phyloP scores from a whole-genome alignment of 768 basidiomycete genomes.

The Termitomyces sp. region DNA sequence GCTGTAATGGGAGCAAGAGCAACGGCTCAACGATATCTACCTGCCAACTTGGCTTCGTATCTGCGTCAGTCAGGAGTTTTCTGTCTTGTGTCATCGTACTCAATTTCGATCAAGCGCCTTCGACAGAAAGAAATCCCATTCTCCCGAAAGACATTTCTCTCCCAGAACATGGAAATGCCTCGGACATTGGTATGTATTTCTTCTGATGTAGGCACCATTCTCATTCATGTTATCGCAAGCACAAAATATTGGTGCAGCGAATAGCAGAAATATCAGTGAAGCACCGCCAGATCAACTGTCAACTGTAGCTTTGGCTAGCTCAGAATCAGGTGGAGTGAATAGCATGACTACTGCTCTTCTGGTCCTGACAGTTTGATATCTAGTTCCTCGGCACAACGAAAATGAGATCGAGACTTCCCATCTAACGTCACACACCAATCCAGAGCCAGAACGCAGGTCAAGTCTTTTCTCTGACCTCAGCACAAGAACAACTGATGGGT shows the following conservation, averaged over 20 bases:
- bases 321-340: not conserved
- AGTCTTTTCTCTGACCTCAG: not conserved
- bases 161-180: not conserved
- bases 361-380: not conserved
- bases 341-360: not conserved
- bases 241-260: not conserved
- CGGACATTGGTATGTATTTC: not conserved
- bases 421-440: constrained; percentile 2
- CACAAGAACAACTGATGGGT: constrained; percentile 12
- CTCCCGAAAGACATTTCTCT: not conserved
- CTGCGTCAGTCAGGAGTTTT: constrained; percentile 7
- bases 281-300: not conserved
- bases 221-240: not conserved
- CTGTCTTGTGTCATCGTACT: not conserved
- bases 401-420: not conserved
- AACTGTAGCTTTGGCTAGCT: not conserved
- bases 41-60: constrained; percentile 7
- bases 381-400: not conserved
- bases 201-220: not conserved
- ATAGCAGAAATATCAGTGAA: not conserved
- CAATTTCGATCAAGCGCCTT: not conserved
- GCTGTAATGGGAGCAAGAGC: constrained; percentile 14
- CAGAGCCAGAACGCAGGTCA: not conserved
- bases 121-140: not conserved
- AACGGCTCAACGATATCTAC: constrained; percentile 16